Evolutionary conservation across 106 monocot genomes (phyloP), one percentile per base, ranked within the genome.

Genomic region (Acorus gramineus): DNA sequence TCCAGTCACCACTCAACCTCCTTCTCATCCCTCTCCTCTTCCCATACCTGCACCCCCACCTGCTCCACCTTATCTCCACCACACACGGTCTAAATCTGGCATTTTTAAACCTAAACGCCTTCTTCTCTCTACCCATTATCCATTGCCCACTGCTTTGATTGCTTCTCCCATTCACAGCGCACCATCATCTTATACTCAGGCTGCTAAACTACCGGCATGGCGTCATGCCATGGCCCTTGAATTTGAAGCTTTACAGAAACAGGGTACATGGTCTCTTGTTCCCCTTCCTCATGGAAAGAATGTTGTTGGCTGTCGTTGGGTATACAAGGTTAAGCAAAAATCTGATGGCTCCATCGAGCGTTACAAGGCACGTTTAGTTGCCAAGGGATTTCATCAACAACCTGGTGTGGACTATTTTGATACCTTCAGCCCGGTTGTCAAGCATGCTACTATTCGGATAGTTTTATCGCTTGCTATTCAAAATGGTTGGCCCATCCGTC

Each of bases 351-450:
- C 13, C 14, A 14, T 59, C 2, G 11, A 14, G 10, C 2, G 58
- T 4, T 42, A 59, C 11, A 59, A 59, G 8, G 14, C 58, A 7
- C 0, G 58, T 14, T 14, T 59, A n/a, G 58, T 59, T 42, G 58
- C 58, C 42, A 63, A 63, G 49, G 62, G 47, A 49, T 63, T 48
- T 63, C 9, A 48, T 43, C 42, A 65, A 53, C 9, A 28, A 42
- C 0, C 6, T 1, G 61, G 61, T 3, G 43, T 65, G 6, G 52
- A 65, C 13, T 65, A 52, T 42, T 43, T 7, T 2, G 50, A 65
- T 28, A 65, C 65, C 6, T 65, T 65, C 44, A 52, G 52, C 11
- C 65, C 65, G 3, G 52, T 65, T 53, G 52, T 65, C 2, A 65
- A 65, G 42, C 65, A 42, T 51, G 8, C 8, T 3, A 65, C 65